phyloP scores from a whole-genome alignment of 2,329 filamentous ascomycete species.

The Xylariaceae sp. region DNA sequence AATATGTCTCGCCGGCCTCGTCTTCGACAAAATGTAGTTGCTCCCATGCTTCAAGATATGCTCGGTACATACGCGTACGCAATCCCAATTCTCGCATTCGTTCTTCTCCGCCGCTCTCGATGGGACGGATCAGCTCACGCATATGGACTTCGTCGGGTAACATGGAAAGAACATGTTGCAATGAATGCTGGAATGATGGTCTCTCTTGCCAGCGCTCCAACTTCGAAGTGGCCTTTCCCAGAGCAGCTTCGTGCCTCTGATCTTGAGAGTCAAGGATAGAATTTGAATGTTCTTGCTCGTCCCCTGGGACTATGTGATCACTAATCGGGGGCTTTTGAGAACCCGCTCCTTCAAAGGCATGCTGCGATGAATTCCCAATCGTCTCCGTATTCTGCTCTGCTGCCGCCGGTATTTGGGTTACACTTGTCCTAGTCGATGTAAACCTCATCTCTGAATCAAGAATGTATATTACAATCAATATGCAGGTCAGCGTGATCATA shows the following conservation, averaged over 20 bases:
- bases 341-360: not conserved
- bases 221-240: not conserved
- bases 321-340: not conserved
- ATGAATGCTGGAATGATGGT: conserved; percentile 24
- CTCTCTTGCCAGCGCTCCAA: not conserved
- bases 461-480: not conserved
- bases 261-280: no score
- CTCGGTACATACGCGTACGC: conserved; percentile 43
- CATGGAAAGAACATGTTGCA: conserved; percentile 32
- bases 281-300: not conserved
- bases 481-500: not conserved
- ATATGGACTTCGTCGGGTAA: conserved; percentile 39
- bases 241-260: no score
- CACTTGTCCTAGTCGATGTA: not conserved
- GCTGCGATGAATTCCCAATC: not conserved
- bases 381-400: not conserved
- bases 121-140: conserved; percentile 41
- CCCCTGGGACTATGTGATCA: not conserved
- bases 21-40: conserved; percentile 36
- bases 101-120: conserved; percentile 42
- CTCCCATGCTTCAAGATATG: conserved; percentile 46
- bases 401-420: not conserved
- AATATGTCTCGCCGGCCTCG: conserved; percentile 39
- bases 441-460: not conserved
- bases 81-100: conserved; percentile 44